These are phyloP conservation scores for Suillus cothurnatus DNA, from an alignment of 768 basidiomycete genomes.

Conservation along the genomic window DNA sequence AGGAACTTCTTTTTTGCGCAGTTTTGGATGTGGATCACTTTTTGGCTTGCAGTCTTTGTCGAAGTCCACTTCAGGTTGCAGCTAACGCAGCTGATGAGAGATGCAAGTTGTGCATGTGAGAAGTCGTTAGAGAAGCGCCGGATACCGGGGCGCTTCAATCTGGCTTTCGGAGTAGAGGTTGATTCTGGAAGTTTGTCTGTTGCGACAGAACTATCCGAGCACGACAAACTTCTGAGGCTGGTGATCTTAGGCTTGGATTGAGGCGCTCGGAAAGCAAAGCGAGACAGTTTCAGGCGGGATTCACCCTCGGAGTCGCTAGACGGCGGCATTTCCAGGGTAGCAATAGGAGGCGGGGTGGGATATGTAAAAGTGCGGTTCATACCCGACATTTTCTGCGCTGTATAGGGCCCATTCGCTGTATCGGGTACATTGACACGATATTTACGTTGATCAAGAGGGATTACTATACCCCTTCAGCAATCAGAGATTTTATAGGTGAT, in stretches of 20 bases:
- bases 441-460: background rate
- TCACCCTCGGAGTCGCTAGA: conserved; percentile 26
- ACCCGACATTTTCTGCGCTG: background rate
- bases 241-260: background rate
- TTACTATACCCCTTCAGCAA: background rate
- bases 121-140: conserved; percentile 37
- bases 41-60: conserved; percentile 62
- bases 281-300: conserved; percentile 33
- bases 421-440: background rate
- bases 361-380: background rate
- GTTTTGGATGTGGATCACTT: conserved; percentile 63
- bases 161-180: background rate
- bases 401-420: background rate
- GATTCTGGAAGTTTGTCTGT: background rate
- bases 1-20: conserved; percentile 67
- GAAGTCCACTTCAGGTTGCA: conserved; percentile 72
- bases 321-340: conserved; percentile 13
- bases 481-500: background rate
- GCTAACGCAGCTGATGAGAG: conserved; percentile 58
- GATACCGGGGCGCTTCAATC: background rate
- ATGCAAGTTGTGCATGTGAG: conserved; percentile 47
- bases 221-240: background rate
- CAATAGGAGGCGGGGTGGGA: conserved; percentile 17
- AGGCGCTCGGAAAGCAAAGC: conserved; percentile 39
- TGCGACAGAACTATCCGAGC: background rate